phyloP scores from a whole-genome alignment of 2,329 filamentous ascomycete genomes.

The Talaromyces sp. region DNA sequence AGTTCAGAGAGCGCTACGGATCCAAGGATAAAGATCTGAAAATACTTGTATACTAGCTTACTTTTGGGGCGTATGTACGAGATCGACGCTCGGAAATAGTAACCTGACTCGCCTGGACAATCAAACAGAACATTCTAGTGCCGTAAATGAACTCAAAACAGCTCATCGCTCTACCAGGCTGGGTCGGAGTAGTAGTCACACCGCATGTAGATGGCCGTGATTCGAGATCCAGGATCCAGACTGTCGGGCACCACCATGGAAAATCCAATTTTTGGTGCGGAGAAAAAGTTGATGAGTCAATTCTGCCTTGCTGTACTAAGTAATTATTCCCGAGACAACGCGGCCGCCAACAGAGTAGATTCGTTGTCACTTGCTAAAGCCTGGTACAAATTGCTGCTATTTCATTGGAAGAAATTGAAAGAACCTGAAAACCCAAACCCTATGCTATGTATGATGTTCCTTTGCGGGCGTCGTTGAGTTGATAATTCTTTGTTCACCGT shows the following conservation, averaged over 20 bases:
- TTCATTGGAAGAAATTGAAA: neutral
- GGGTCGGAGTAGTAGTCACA: neutral
- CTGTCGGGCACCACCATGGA: neutral
- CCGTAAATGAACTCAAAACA: neutral
- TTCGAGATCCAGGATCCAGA: neutral
- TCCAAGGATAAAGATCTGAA: slow-evolving; percentile 53
- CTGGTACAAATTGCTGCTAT: neutral
- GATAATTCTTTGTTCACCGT: neutral
- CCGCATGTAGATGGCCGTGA: neutral
- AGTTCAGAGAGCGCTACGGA: slow-evolving; percentile 68
- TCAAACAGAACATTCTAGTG: neutral
- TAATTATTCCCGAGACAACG: neutral
- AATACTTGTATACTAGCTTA: slow-evolving; percentile 46
- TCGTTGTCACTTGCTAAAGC: neutral
- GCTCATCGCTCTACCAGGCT: neutral
- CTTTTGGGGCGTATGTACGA: neutral
- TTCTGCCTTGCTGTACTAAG: neutral
- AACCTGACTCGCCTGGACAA: neutral
- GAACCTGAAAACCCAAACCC: neutral
- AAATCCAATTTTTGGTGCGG: neutral
- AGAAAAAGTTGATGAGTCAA: neutral
- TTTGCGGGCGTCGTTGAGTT: neutral
- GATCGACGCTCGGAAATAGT: neutral
- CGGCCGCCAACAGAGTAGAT: neutral
- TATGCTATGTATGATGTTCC: neutral